Conservation (phyloP, 257 asterid species). For the Thymus quinquecostatus region DNA sequence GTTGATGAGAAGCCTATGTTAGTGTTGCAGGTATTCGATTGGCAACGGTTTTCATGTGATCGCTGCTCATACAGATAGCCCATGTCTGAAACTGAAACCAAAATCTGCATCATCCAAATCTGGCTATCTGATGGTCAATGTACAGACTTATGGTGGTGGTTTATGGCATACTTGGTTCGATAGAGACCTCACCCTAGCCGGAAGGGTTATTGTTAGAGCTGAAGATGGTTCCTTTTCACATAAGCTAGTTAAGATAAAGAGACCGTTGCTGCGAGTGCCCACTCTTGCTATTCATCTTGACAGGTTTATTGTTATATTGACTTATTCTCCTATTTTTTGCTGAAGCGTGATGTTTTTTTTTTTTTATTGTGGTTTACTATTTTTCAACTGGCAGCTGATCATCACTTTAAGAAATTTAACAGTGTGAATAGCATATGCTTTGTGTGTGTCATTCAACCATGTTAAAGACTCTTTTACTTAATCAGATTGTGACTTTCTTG, state of each 20-base stretch:
- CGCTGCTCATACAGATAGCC: conserved; percentile 99
- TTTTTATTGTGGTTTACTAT: not conserved
- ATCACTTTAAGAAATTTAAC: conserved; percentile 2
- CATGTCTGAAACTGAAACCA: conserved; percentile 97
- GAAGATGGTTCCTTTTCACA: conserved; percentile 85
- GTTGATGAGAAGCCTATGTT: conserved; percentile 35
- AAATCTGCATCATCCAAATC: conserved; percentile 82
- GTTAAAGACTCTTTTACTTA: conserved; percentile 7
- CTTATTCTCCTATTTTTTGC: conserved; percentile 19
- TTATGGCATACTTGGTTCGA: conserved; percentile 99
- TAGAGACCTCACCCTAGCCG: conserved; percentile 93
- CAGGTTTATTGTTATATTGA: conserved; percentile 52
- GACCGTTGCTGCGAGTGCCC: conserved; percentile 94
- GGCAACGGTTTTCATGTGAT: conserved; percentile 92
- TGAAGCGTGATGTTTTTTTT: conserved; percentile 19
- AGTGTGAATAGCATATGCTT: conserved; percentile 9
- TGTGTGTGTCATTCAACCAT: conserved; percentile 14
- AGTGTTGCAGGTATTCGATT: conserved; percentile 78
- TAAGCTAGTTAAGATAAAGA: conserved; percentile 83
- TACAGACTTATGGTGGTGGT: conserved; percentile 96
- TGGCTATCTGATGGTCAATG: conserved; percentile 93
- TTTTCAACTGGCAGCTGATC: conserved; percentile 18
- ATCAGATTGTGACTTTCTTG: conserved; percentile 24
- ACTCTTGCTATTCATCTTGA: conserved; percentile 95
- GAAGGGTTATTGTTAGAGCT: conserved; percentile 84